phyloP scores from a whole-genome alignment of 228 moss, liverwort and hornwort genomes.

The Sphagnum magellanicum region DNA sequence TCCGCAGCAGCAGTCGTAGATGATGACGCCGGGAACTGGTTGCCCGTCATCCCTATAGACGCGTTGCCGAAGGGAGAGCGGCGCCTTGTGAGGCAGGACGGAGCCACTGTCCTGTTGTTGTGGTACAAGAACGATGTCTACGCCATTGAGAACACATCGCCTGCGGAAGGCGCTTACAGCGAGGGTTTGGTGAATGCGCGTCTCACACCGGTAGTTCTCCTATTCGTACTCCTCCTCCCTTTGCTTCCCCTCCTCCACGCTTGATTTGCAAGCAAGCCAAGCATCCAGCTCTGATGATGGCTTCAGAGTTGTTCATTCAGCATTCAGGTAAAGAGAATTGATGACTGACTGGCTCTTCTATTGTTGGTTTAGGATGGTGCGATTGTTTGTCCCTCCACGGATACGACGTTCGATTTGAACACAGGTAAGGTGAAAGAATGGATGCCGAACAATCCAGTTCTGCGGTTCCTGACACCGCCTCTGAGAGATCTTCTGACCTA shows the following conservation, averaged over 20 bases:
- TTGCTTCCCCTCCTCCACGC: too few species aligned
- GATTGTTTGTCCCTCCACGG: conserved; percentile 90
- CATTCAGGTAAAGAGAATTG: too few species aligned
- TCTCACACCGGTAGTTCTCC: conserved; percentile 55
- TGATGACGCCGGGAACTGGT: conserved; percentile 47
- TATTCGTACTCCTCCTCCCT: too few species aligned
- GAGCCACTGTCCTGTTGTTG: conserved; percentile 71
- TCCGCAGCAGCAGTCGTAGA: conserved; percentile 6
- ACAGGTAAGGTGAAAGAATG: conserved; percentile 86
- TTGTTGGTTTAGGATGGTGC: conserved; percentile 44
- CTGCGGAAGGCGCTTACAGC: conserved; percentile 91
- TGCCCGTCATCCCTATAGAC: conserved; percentile 70
- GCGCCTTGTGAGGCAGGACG: conserved; percentile 81
- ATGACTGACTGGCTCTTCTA: too few species aligned
- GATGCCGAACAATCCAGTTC: conserved; percentile 87
- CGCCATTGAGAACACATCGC: conserved; percentile 86
- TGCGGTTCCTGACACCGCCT: conserved; percentile 64
- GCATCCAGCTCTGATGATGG: too few species aligned
- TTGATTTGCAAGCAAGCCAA: too few species aligned
- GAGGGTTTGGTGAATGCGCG: conserved; percentile 93
- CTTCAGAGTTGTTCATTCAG: too few species aligned
- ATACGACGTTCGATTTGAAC: conserved; percentile 79
- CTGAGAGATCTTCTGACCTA: conserved; percentile 64
- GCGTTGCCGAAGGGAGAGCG: conserved; percentile 84
- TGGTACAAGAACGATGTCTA: conserved; percentile 91